Base-by-base conservation (phyloP, 2,329 filamentous ascomycete species). In the Emergomyces orientalis region DNA sequence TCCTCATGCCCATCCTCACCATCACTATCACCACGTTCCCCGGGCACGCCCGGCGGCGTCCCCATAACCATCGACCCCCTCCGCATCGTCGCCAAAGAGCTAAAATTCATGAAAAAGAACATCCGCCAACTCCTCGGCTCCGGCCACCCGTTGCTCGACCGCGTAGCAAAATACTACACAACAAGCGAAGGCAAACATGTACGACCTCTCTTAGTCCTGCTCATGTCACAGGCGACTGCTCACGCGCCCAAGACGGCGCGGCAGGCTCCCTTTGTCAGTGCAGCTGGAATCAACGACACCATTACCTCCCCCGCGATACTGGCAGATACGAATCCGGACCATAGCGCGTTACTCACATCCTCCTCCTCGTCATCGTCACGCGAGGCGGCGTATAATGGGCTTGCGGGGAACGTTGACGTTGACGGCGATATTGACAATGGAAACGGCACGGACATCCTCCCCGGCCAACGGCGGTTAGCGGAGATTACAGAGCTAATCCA, bases 401-500 rank as follows among this genome's bases (percentile, higher is more conserved):
- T 49, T 9, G 47, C 47, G 13, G 47, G 47, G 22, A 49, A 49
- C 13, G 47, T 49, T 49, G 47, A 49, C 22, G 47, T 22, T 22
- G 22, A 27, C 22, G 25, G 22, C 22, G 47, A 49, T 17, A 13
- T 4, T 19, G 14, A 22, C 5, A 14, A 8, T 34, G 62, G 72
- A 30, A 76, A 78, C 63, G 81, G 83, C 68, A 77, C 81, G 22
- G 73, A 78, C 68, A 94, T 99, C 68, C 85, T 97, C 25, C 93
- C 94, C n/a, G 89, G 91, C 22, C 94, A 99, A 74, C 84, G 93
- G 67, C 87, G 94, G 32, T 82, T 99, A 45, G 94, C 94, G 60
- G 94, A 99, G 77, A 97, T 99, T 71, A 94, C 93, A 1, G 94
- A 99, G 77, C 83, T 99, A 62, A 97, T 99, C 67, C 94, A 99